Conservation (phyloP, 176 grass and related monocot species). For the Aegilops speltoides region DNA sequence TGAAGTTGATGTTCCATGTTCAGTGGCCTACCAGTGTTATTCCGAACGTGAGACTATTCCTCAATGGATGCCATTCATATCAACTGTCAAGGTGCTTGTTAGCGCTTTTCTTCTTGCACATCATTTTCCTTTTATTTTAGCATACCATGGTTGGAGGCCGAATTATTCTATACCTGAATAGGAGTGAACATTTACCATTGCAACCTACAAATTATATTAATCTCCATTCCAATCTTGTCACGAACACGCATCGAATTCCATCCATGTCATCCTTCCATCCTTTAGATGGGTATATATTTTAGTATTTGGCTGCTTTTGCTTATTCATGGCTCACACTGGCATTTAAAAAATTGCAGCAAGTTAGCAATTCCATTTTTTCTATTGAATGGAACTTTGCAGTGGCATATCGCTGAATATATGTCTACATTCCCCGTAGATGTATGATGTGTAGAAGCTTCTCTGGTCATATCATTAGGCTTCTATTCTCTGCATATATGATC, state of each 20-base stretch:
- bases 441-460: conserved; percentile 1
- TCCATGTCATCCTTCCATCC: not conserved
- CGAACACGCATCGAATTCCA: not conserved
- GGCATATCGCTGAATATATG: not conserved
- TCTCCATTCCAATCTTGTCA: not conserved
- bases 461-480: not conserved
- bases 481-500: not conserved
- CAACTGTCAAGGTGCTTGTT: conserved; percentile 68
- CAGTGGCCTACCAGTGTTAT: conserved; percentile 89
- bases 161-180: not conserved
- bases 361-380: not conserved
- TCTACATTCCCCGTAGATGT: not conserved
- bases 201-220: not conserved
- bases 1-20: conserved; percentile 88
- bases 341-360: not conserved
- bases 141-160: not conserved
- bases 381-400: not conserved
- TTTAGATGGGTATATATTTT: not conserved
- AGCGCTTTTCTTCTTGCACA: not conserved
- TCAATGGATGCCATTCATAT: conserved; percentile 99
- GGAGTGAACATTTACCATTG: not conserved
- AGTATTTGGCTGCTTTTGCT: not conserved
- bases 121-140: not conserved
- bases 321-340: not conserved
- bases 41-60: conserved; percentile 86